Conservation (phyloP, 768 basidiomycete species). For the Pulveroboletus sp. region DNA sequence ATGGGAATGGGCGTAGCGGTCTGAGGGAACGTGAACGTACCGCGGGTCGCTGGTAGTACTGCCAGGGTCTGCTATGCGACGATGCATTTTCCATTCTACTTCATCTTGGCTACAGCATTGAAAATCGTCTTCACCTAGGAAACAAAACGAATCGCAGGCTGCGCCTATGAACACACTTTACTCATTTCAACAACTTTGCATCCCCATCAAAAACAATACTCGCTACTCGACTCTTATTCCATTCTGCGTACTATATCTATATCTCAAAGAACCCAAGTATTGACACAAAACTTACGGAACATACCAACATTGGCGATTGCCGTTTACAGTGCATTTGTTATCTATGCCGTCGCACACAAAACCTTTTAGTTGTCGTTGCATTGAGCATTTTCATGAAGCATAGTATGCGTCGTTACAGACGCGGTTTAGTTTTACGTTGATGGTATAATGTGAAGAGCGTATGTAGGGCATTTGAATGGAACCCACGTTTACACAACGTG, state of each 20-base stretch:
- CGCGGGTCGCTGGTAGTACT: conserved; percentile 25
- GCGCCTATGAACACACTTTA: conserved; percentile 21
- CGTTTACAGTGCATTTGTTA: conserved; percentile 33
- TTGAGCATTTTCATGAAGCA: conserved; percentile 27
- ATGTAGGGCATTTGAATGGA: not conserved
- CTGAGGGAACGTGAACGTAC: conserved; percentile 43
- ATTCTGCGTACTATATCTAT: conserved; percentile 36
- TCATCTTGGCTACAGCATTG: conserved; percentile 3
- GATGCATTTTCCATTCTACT: not conserved
- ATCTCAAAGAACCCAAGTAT: conserved; percentile 33
- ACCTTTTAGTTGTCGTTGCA: conserved; percentile 22
- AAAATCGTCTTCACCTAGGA: conserved; percentile 14
- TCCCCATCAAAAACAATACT: conserved; percentile 29
- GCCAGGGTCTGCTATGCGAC: conserved; percentile 1
- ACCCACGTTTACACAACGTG: conserved; percentile 16
- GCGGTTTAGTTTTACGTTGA: conserved; percentile 6
- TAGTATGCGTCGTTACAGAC: conserved; percentile 21
- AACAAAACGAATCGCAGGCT: conserved; percentile 20
- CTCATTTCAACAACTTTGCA: conserved; percentile 15
- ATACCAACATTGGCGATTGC: conserved; percentile 31
- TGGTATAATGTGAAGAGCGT: conserved; percentile 16
- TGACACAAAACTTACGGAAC: conserved; percentile 32
- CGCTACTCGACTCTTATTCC: conserved; percentile 27
- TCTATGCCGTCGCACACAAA: conserved; percentile 29
- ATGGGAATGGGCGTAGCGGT: conserved; percentile 64